Percentiles rank a stretch among this genome's conserved stretches.
These are phyloP conservation scores for Adiantum capillusveneris DNA, from an alignment of 75 land plant species.

Conservation along the genomic window DNA sequence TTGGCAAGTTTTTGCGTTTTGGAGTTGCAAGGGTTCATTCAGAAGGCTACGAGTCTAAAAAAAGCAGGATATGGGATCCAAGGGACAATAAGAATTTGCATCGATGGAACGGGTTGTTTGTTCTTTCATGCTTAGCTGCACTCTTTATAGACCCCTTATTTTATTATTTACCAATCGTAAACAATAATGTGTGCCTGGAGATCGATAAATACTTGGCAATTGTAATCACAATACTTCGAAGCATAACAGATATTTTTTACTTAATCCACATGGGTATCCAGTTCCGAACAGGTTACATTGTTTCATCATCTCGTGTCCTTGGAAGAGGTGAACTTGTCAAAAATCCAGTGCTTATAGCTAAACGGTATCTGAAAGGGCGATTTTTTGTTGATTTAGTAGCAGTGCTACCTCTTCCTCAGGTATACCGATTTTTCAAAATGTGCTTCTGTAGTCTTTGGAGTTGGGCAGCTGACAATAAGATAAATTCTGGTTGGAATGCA, in stretches of 20 bases:
- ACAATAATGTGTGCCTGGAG: constrained; percentile 28
- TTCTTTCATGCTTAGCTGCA: constrained; percentile 56
- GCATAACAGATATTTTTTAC: constrained; percentile 52
- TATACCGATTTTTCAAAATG: not conserved
- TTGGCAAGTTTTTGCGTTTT: not conserved
- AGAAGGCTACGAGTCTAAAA: constrained; percentile 52
- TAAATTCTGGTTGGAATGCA: constrained; percentile 17
- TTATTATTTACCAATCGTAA: constrained; percentile 48
- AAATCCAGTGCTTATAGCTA: constrained; percentile 47
- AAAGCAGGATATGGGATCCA: constrained; percentile 60
- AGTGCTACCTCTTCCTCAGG: constrained; percentile 76
- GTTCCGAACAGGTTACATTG: constrained; percentile 70
- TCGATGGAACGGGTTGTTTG: constrained; percentile 67
- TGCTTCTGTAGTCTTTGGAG: not conserved
- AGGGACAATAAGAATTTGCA: constrained; percentile 35
- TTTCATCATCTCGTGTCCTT: constrained; percentile 64
- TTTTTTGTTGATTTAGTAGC: constrained; percentile 57
- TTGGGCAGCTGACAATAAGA: too few species aligned
- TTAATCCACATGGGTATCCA: constrained; percentile 51
- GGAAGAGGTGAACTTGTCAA: constrained; percentile 83
- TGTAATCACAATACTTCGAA: constrained; percentile 44
- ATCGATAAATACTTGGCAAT: constrained; percentile 20
- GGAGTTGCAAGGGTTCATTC: constrained; percentile 46
- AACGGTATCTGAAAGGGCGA: constrained; percentile 45
- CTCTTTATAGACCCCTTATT: constrained; percentile 75